These are phyloP conservation scores for Dryas octopetala DNA, from an alignment of 306 rosid genomes.

Conservation along the genomic window DNA sequence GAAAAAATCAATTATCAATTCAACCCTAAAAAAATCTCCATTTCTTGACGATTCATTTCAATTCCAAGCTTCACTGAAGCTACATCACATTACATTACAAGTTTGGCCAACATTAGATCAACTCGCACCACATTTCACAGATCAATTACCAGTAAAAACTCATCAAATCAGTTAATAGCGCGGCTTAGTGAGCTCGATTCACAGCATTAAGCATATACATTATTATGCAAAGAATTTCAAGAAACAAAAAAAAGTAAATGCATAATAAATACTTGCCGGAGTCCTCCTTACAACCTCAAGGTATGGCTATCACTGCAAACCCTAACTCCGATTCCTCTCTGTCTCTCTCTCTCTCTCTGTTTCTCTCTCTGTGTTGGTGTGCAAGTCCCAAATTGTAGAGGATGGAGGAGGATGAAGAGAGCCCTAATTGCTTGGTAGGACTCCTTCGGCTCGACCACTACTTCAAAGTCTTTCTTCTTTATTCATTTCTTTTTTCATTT, in stretches of 20 bases:
- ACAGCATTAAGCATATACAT: background rate
- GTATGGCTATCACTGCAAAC: no score
- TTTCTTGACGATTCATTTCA: no score
- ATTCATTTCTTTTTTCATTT: background rate
- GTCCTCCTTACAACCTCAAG: background rate
- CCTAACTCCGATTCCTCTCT: conserved; percentile 1
- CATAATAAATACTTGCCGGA: background rate
- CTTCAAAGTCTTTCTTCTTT: background rate
- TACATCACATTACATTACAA: no score
- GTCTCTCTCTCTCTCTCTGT: background rate
- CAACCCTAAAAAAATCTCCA: background rate
- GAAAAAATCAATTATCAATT: background rate
- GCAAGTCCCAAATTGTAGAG: background rate
- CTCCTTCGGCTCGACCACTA: background rate
- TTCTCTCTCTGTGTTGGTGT: background rate
- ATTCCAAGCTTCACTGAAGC: no score
- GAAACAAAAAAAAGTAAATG: background rate
- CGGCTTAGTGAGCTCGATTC: background rate
- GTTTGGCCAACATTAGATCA: background rate
- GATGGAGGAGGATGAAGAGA: background rate
- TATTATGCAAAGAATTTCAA: background rate
- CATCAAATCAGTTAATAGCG: background rate
- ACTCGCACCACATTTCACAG: background rate
- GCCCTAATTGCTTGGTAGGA: background rate
- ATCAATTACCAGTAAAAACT: background rate